These are phyloP conservation scores for Pistacia integerrima DNA, from an alignment of 345 rosid species.

Conservation along the genomic window DNA sequence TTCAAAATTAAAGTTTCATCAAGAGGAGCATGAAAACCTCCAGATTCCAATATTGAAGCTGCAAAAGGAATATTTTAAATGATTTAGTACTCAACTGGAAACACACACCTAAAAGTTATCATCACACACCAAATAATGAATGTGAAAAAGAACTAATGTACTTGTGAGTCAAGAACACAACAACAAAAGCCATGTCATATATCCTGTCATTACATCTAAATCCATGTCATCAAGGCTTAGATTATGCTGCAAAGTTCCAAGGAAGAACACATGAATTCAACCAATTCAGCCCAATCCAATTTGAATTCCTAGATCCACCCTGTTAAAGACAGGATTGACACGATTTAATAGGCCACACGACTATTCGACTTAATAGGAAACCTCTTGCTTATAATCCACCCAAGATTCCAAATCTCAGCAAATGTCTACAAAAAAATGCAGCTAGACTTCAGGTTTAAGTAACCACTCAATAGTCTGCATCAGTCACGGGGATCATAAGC, in stretches of 20 bases:
- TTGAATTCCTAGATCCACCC: too few species aligned
- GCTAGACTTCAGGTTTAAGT: neutral
- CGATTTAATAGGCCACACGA: neutral
- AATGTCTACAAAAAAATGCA: neutral
- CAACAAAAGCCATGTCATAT: neutral
- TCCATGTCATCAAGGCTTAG: neutral
- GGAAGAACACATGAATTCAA: neutral
- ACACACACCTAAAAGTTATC: neutral
- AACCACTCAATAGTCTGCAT: too few species aligned
- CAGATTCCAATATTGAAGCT: constrained; percentile 63
- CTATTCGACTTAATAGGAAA: neutral
- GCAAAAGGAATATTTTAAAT: constrained; percentile 23
- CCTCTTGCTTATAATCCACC: neutral
- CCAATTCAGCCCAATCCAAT: neutral
- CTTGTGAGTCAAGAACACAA: neutral
- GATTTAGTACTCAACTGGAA: neutral
- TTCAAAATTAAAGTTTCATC: constrained; percentile 60
- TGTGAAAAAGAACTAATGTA: too few species aligned
- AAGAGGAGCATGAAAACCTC: constrained; percentile 33
- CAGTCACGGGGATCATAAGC: too few species aligned
- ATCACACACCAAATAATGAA: neutral
- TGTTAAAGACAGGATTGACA: neutral
- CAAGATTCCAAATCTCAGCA: neutral
- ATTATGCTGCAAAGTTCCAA: neutral
- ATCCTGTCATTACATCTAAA: neutral